Evolutionary conservation across 2,329 filamentous ascomycete genomes (phyloP).

Genomic region (Cladosporium sp.): DNA sequence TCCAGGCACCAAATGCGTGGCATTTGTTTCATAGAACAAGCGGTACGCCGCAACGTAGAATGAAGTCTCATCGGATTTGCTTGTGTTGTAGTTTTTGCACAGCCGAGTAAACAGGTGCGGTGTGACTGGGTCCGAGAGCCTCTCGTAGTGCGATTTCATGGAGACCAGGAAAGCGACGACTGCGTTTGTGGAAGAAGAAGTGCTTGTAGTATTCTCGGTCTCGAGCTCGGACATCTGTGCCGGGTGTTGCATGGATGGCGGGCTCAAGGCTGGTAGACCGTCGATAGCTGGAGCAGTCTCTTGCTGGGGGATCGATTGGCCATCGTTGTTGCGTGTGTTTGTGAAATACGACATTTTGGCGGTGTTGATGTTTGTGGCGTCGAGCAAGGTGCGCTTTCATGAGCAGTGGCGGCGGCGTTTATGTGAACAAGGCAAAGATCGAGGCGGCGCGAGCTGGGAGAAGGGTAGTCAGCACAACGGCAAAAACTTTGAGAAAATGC

Average conservation of each 20-base stretch:
- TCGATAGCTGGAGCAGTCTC: background rate
- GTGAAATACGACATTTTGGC: background rate
- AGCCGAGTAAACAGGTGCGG: background rate
- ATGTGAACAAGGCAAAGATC: background rate
- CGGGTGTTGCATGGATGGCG: background rate
- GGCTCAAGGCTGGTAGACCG: background rate
- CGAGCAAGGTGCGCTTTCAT: background rate
- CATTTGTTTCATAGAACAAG: conserved; percentile 19
- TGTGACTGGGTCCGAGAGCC: background rate
- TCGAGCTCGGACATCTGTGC: background rate
- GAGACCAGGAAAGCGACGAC: background rate
- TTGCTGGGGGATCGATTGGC: background rate
- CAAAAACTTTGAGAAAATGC: background rate
- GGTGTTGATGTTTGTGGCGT: background rate
- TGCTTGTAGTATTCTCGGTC: background rate
- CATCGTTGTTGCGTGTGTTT: background rate
- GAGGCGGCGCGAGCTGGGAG: background rate
- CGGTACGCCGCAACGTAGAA: conserved; percentile 26
- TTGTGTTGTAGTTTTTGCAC: conserved; percentile 21
- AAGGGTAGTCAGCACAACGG: background rate
- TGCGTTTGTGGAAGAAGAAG: background rate
- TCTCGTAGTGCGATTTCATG: background rate
- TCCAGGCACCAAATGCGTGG: conserved; percentile 18
- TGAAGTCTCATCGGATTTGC: conserved; percentile 16
- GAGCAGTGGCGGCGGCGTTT: background rate